Evolutionary conservation across 768 basidiomycete genomes (phyloP), one percentile per base, ranked within the genome.

Genomic region (Tulasnella sp.): DNA sequence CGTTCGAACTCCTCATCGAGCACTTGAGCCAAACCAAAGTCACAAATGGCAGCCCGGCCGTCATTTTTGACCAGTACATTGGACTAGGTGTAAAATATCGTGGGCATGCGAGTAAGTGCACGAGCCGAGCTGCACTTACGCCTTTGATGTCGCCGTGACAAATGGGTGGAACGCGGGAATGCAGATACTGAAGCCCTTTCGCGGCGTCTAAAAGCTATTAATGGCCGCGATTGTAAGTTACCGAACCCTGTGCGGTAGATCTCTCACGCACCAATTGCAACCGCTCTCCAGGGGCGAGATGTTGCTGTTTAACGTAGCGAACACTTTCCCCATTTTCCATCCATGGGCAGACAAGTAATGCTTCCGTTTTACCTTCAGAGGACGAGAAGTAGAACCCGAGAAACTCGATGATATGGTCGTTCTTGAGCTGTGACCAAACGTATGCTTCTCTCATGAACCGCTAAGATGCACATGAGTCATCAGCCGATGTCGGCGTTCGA

Each of bases 121-220:
- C 12, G 3, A 14, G 54, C 54, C 34, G 5, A 69, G 14, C 34
- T 1, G 28, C 11, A 44, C 74, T 75, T 28, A 75, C 74, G 31
- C 41, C 74, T 44, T 75, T 75, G 41, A 75, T 75, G 22, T 75
- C 74, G 34, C 74, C 74, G 41, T 75, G 74, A 41, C 74, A 75
- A 40, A 75, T 75, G 46, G 74, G 74, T 14, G 74, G 74, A 2
- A 42, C 74, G 40, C 74, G 74, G 40, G 41, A 42, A 40, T 75
- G 74, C 28, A 75, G 16, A 24, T 75, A 75, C 28, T 42, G 34
- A 16, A 75, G 31, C 3, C 74, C 74, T 31, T 44, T 75, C 11
- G 74, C 74, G 18, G 74, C 46, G 20, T 75, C 74, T 31, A 75
- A 42, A 22, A 48, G 41, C 74, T 75, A 28, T 75, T n/a, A 46